Conservation (phyloP, 495 filamentous ascomycete genomes). For the Lentithecium fluviatile region DNA sequence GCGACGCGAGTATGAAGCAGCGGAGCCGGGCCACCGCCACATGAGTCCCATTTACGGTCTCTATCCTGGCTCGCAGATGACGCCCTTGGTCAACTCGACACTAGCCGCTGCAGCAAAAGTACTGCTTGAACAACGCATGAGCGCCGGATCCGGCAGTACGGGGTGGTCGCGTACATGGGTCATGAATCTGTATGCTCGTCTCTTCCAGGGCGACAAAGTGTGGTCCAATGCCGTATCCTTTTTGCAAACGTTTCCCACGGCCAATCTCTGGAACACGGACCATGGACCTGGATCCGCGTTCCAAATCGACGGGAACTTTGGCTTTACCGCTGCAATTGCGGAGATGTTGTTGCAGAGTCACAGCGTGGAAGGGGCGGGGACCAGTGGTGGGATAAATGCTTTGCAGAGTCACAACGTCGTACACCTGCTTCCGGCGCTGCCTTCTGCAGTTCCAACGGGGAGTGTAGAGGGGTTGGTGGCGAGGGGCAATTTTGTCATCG, state of each 20-base stretch:
- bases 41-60: slow-evolving; percentile 17
- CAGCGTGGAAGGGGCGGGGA: too few species aligned
- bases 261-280: slow-evolving; percentile 12
- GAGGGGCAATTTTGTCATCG: slow-evolving; percentile 11
- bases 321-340: slow-evolving; percentile 49
- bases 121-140: slow-evolving; percentile 7
- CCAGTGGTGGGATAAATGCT: too few species aligned
- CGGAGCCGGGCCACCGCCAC: slow-evolving; percentile 22
- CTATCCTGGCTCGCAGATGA: slow-evolving; percentile 22
- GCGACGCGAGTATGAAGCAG: slow-evolving; percentile 18
- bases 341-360: slow-evolving; percentile 56
- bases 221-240: background rate
- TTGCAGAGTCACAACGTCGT: slow-evolving; percentile 50
- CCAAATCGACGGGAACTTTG: slow-evolving; percentile 58
- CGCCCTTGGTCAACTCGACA: background rate
- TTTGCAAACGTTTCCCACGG: background rate
- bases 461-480: slow-evolving; percentile 6
- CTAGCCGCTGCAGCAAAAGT: slow-evolving; percentile 4
- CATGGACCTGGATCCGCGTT: slow-evolving; percentile 25
- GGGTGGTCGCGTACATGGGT: slow-evolving; percentile 27
- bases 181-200: slow-evolving; percentile 20
- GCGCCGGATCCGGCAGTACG: slow-evolving; percentile 10
- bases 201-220: background rate
- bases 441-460: slow-evolving; percentile 4
- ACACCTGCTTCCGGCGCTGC: slow-evolving; percentile 5